Conservation (phyloP, 139 green algal species). For the Pseudopediastrum boryanum region DNA sequence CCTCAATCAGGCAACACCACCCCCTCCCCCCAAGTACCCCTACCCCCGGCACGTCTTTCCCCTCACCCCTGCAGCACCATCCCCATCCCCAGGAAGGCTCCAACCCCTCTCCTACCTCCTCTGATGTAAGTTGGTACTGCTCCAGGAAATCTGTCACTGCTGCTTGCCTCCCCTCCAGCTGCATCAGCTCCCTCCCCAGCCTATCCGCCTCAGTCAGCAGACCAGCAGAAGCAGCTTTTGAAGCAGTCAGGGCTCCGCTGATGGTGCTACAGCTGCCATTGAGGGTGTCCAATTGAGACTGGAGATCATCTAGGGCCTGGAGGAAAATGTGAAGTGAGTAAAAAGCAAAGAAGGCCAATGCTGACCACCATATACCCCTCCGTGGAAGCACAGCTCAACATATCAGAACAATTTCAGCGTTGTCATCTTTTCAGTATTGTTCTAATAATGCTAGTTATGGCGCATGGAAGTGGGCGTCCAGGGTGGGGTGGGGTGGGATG, state of each 20-base stretch:
- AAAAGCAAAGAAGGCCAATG: not conserved
- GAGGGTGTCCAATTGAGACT: conserved; percentile 76
- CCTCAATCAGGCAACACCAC: no score
- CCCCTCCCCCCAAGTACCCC: no score
- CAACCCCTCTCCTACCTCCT: conserved; percentile 57
- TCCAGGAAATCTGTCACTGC: conserved; percentile 86
- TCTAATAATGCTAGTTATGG: no score
- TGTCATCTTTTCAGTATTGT: no score
- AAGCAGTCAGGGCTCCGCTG: conserved; percentile 40
- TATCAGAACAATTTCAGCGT: no score
- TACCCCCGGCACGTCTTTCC: no score
- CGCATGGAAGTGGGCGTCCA: no score
- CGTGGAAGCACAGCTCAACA: no score
- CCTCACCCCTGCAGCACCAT: not conserved
- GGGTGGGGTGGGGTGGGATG: no score
- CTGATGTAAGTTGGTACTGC: conserved; percentile 91
- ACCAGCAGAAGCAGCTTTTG: conserved; percentile 41
- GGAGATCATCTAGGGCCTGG: conserved; percentile 83
- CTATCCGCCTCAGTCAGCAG: conserved; percentile 68
- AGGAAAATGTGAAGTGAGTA: no score
- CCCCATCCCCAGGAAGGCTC: not conserved
- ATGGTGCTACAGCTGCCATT: conserved; percentile 69
- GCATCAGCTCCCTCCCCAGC: conserved; percentile 61
- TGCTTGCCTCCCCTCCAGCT: conserved; percentile 55
- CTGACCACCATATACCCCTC: no score